Evolutionary conservation across 139 green algal genomes (phyloP).

Genomic region (Penium margaritaceum): DNA sequence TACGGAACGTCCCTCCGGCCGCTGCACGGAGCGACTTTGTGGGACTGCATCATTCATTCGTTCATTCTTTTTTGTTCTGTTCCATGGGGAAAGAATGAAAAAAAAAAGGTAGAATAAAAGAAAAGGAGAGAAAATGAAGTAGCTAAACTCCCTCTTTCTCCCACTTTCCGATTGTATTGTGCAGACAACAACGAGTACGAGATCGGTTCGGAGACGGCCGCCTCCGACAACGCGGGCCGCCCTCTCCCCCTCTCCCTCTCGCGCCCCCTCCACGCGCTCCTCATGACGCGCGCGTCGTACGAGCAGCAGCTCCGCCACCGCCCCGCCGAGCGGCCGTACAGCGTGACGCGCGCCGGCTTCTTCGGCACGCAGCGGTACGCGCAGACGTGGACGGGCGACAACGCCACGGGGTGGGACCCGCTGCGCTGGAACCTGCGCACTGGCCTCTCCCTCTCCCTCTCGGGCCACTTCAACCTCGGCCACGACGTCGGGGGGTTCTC

Average conservation of each 20-base stretch:
- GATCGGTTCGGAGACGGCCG: constrained; percentile 20
- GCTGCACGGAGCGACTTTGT: too few species aligned
- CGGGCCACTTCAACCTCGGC: constrained; percentile 30
- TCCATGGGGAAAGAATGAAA: too few species aligned
- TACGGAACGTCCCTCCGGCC: too few species aligned
- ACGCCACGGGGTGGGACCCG: constrained; percentile 30
- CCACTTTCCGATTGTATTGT: too few species aligned
- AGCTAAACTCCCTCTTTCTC: too few species aligned
- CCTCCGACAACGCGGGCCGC: not conserved
- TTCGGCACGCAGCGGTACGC: constrained; percentile 41
- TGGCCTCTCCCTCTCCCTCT: constrained; percentile 21
- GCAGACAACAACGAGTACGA: constrained; percentile 47
- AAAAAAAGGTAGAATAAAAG: too few species aligned
- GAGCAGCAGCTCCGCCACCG: constrained; percentile 11
- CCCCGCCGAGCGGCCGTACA: constrained; percentile 34
- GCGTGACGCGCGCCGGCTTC: constrained; percentile 36
- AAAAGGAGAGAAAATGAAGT: too few species aligned
- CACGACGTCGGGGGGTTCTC: constrained; percentile 38
- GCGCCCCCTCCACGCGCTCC: constrained; percentile 24
- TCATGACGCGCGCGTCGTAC: constrained; percentile 33
- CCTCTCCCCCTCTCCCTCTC: constrained; percentile 5
- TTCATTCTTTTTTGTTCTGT: too few species aligned
- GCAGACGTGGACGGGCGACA: constrained; percentile 45
- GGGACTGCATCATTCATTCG: too few species aligned
- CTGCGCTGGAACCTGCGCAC: constrained; percentile 31